phyloP scores from a whole-genome alignment of 2,329 filamentous ascomycete species.

The Talaromyces sp. region DNA sequence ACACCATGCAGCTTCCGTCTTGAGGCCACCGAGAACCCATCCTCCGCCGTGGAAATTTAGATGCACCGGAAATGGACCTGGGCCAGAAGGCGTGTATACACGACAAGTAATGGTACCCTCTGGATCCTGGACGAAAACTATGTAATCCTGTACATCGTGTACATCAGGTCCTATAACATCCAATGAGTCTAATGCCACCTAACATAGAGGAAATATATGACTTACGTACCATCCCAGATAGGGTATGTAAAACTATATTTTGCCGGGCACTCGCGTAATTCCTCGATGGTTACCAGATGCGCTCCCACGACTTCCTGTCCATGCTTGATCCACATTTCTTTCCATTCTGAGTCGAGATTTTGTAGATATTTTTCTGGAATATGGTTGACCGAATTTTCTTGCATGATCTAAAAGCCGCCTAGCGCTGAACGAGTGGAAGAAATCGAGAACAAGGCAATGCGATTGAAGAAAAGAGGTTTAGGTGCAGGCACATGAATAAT shows the following conservation, averaged over 20 bases:
- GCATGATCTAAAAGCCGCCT: not conserved
- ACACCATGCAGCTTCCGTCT: constrained; percentile 40
- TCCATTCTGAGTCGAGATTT: constrained; percentile 30
- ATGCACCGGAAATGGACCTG: constrained; percentile 24
- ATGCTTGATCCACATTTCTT: constrained; percentile 27
- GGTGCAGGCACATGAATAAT: not conserved
- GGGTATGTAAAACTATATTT: constrained; percentile 32
- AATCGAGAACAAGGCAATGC: not conserved
- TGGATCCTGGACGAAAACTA: constrained; percentile 27
- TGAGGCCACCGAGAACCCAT: constrained; percentile 44
- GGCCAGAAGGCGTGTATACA: constrained; percentile 27
- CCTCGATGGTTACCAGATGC: constrained; percentile 28
- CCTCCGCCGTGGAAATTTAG: constrained; percentile 43
- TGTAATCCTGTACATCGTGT: constrained; percentile 19
- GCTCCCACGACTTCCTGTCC: constrained; percentile 28
- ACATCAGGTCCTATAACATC: constrained; percentile 20
- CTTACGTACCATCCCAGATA: constrained; percentile 23
- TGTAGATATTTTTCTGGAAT: constrained; percentile 21
- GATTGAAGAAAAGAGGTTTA: not conserved
- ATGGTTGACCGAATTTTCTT: not conserved
- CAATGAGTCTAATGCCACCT: not conserved
- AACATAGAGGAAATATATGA: not conserved
- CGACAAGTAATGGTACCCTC: constrained; percentile 25
- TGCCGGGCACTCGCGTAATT: constrained; percentile 25
- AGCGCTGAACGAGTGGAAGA: not conserved